phyloP scores from a whole-genome alignment of 306 rosid species.

The Sindora glabra region DNA sequence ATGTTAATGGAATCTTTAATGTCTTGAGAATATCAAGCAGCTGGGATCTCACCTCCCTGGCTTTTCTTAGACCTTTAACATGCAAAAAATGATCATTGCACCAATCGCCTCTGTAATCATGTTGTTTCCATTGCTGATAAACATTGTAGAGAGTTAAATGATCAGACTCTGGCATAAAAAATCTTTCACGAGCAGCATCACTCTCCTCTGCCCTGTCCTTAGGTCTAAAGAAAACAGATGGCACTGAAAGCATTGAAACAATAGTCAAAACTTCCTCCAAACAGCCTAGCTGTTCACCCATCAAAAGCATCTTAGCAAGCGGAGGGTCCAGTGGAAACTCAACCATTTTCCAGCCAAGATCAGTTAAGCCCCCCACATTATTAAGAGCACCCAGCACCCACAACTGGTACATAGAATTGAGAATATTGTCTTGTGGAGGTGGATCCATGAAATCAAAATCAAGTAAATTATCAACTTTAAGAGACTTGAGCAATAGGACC shows the following conservation, averaged over 20 bases:
- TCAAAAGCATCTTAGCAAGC: slow-evolving; percentile 94
- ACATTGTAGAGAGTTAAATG: slow-evolving; percentile 87
- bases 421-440: slow-evolving; percentile 96
- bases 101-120: slow-evolving; percentile 94
- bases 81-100: slow-evolving; percentile 90
- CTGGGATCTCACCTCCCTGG: slow-evolving; percentile 95
- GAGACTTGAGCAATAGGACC: slow-evolving; percentile 86
- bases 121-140: slow-evolving; percentile 97
- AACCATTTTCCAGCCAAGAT: slow-evolving; percentile 98
- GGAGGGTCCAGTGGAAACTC: slow-evolving; percentile 98
- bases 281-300: slow-evolving; percentile 76
- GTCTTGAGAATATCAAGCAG: slow-evolving; percentile 86
- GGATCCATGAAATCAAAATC: slow-evolving; percentile 99
- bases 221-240: slow-evolving; percentile 94
- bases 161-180: slow-evolving; percentile 89
- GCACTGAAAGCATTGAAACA: slow-evolving; percentile 97
- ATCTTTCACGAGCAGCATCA: slow-evolving; percentile 92
- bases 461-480: slow-evolving; percentile 83
- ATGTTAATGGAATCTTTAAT: slow-evolving; percentile 61
- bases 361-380: slow-evolving; percentile 86
- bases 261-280: slow-evolving; percentile 84
- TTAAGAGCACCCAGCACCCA: slow-evolving; percentile 98
- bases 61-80: slow-evolving; percentile 87
- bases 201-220: slow-evolving; percentile 96
- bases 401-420: slow-evolving; percentile 95